Evolutionary conservation across 495 filamentous ascomycete species (phyloP).

Genomic region (Lepidopterella palustris): DNA sequence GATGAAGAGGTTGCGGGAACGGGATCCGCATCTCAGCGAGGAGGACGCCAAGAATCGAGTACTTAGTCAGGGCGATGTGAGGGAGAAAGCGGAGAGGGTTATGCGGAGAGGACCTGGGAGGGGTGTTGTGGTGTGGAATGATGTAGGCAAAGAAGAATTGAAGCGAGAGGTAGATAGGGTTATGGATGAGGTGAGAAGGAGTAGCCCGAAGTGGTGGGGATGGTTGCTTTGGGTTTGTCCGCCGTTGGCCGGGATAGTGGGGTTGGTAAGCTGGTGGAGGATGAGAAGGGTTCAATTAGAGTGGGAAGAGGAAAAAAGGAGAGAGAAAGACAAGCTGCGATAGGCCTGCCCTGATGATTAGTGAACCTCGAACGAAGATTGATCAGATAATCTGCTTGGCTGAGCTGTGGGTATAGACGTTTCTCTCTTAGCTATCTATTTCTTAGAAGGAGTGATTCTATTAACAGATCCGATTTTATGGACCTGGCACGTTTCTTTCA

Average conservation of each 20-base stretch:
- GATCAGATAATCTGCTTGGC: no score
- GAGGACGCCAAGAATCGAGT: slow-evolving; percentile 82
- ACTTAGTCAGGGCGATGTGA: slow-evolving; percentile 73
- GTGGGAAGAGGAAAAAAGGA: slow-evolving; percentile 62
- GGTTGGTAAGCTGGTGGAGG: slow-evolving; percentile 57
- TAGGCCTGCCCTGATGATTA: no score
- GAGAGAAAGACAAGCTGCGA: slow-evolving; percentile 65
- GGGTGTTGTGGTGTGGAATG: slow-evolving; percentile 84
- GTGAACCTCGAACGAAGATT: neutral
- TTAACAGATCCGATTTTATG: no score
- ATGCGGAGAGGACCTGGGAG: slow-evolving; percentile 52
- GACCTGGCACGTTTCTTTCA: no score
- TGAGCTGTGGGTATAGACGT: no score
- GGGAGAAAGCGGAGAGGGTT: slow-evolving; percentile 68
- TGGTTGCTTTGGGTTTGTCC: slow-evolving; percentile 66
- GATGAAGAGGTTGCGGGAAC: slow-evolving; percentile 62
- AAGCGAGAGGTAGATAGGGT: slow-evolving; percentile 55
- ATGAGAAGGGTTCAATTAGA: slow-evolving; percentile 59
- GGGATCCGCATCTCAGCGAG: slow-evolving; percentile 64
- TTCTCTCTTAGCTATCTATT: no score
- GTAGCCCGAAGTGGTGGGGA: slow-evolving; percentile 74
- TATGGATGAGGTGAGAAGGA: slow-evolving; percentile 52
- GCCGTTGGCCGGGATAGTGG: slow-evolving; percentile 60
- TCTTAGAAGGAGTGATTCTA: no score
- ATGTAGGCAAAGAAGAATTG: slow-evolving; percentile 62